A percentile compares a stretch with the other conserved stretches of the same genome.
Conservation (phyloP, 139 green algal species). For the Tetraselmis chui region DNA sequence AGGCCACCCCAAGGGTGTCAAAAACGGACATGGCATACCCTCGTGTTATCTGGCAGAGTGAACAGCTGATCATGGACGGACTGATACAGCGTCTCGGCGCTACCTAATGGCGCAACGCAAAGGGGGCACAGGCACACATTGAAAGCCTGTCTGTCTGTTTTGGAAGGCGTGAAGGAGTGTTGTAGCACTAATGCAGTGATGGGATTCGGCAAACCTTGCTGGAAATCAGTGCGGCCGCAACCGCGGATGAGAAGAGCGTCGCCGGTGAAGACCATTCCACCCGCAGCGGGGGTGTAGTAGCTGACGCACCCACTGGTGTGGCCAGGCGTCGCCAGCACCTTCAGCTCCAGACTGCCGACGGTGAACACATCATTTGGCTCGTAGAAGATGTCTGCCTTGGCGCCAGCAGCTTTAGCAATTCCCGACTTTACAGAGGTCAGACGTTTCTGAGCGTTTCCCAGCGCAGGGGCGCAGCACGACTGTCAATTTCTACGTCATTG, state of each 20-base stretch:
- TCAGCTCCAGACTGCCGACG: constrained; percentile 8
- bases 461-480: no score
- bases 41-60: constrained; percentile 31
- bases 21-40: no score
- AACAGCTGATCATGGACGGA: constrained; percentile 38
- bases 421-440: constrained; percentile 27
- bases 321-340: constrained; percentile 31
- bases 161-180: not conserved
- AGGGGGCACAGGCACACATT: no score
- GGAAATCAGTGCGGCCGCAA: constrained; percentile 66
- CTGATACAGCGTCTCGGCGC: constrained; percentile 20
- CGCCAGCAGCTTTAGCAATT: constrained; percentile 27
- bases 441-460: not conserved
- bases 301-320: constrained; percentile 56
- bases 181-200: no score
- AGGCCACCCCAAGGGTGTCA: no score
- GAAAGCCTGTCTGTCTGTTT: no score
- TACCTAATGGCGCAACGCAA: no score
- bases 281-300: constrained; percentile 23
- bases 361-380: constrained; percentile 6
- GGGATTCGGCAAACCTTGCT: constrained; percentile 21
- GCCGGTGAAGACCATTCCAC: constrained; percentile 48
- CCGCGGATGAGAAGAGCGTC: constrained; percentile 56
- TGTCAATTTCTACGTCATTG: no score
- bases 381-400: constrained; percentile 21